Base-by-base conservation (phyloP, 352 stramenopile genomes). In the Phytophthora podocarpi region DNA sequence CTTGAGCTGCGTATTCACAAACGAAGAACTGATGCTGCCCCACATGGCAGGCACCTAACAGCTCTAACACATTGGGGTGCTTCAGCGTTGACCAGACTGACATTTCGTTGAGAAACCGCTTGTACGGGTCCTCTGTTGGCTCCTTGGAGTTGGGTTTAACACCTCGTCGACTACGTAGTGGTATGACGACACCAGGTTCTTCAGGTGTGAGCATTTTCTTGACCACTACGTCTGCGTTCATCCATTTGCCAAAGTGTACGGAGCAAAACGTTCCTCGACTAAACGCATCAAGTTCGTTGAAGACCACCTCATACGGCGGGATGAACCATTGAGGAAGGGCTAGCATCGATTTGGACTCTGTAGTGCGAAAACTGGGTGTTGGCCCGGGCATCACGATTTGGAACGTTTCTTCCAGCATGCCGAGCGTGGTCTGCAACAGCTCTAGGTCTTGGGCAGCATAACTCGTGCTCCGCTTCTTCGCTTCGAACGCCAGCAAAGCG, bases 221-320 rank as follows among this genome's bases (percentile, higher is more conserved):
- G 26, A 78, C 43, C 12, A 74, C 46, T 12, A 74, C 69, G 16
- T 68, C 53, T 11, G 16, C 53, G 6, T 45, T 47, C 24, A 61
- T 57, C 69, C 69, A 78, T 30, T 68, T 70, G 1, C 69, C 69
- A 21, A 60, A 63, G n/a, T 72, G 56, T 2, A 72, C 52, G 0
- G 64, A 61, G 24, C 69, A 59, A 34, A 72, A 72, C 0, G 48
- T 26, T 18, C 65, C 69, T 24, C 55, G 54, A 42, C 36, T 60
- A 24, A 72, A 60, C 42, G 27, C 26, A 12, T 62, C 51, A 26
- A 66, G 41, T 15, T 71, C 59, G 13, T 65, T 63, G 13, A 72
- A 60, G 28, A 66, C 16, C 18, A 78, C 59, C 35, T 78, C 69
- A 24, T 78, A 70, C 13, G 56, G 46, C 7, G 69, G 69, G 42